phyloP scores from a whole-genome alignment of 176 grass and related monocot genomes.

The Carex parvula region DNA sequence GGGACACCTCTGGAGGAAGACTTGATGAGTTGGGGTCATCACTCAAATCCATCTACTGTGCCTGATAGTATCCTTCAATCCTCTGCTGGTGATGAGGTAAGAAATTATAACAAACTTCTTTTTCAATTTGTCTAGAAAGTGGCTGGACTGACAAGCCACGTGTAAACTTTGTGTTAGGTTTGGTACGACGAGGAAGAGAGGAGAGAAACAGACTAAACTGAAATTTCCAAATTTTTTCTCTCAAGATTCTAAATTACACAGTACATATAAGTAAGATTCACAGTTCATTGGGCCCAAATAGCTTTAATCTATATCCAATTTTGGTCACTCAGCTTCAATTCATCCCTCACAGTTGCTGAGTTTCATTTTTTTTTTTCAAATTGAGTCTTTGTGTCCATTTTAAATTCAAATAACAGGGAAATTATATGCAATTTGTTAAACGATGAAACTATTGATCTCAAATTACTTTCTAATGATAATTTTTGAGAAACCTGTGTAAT shows the following conservation, averaged over 20 bases:
- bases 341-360: background rate
- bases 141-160: background rate
- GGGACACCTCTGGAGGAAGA: constrained; percentile 92
- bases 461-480: background rate
- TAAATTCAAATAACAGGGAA: background rate
- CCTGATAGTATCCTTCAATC: constrained; percentile 78
- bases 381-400: background rate
- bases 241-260: no score
- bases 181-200: no score
- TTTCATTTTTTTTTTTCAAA: background rate
- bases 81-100: constrained; percentile 86
- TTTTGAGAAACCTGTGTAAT: background rate
- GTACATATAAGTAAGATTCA: no score
- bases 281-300: no score
- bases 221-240: no score
- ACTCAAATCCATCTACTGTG: constrained; percentile 66
- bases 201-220: no score
- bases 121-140: constrained; percentile 14
- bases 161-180: background rate
- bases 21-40: constrained; percentile 88
- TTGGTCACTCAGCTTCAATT: background rate
- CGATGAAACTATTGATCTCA: background rate
- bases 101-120: constrained; percentile 12
- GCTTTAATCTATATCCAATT: background rate
- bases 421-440: background rate